Evolutionary conservation across 2,329 filamentous ascomycete genomes (phyloP).

Genomic region (Cucurbitaria berberidis): DNA sequence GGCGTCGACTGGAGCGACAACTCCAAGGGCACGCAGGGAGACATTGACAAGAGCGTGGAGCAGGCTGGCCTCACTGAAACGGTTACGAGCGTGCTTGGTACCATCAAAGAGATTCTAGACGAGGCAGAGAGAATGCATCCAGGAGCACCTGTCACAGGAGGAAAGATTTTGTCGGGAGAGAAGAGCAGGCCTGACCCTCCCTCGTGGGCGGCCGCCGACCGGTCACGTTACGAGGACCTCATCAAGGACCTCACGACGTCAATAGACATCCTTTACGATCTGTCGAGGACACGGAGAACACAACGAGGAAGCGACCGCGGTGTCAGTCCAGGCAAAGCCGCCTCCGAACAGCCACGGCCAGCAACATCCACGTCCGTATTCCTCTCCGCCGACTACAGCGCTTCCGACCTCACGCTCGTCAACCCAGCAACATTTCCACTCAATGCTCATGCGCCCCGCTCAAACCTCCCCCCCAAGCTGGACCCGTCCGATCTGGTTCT

Average conservation of each 20-base stretch:
- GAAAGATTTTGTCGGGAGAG: slow-evolving; percentile 42
- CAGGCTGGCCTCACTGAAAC: slow-evolving; percentile 75
- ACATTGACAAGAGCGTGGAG: slow-evolving; percentile 74
- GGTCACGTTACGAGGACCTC: slow-evolving; percentile 78
- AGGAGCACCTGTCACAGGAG: slow-evolving; percentile 44
- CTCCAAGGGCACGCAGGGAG: slow-evolving; percentile 61
- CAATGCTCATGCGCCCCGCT: slow-evolving; percentile 25
- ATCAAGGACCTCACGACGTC: slow-evolving; percentile 76
- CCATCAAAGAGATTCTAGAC: slow-evolving; percentile 79
- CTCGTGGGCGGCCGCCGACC: slow-evolving; percentile 63
- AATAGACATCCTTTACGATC: slow-evolving; percentile 79
- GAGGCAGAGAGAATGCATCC: slow-evolving; percentile 77
- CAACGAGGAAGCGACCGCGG: slow-evolving; percentile 26
- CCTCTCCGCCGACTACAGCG: slow-evolving; percentile 45
- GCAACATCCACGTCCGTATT: slow-evolving; percentile 31
- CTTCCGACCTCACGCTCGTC: slow-evolving; percentile 53
- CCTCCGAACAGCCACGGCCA: slow-evolving; percentile 22
- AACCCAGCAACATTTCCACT: slow-evolving; percentile 47
- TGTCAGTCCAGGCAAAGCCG: slow-evolving; percentile 27
- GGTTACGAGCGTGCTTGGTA: slow-evolving; percentile 78
- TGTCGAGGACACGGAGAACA: slow-evolving; percentile 70
- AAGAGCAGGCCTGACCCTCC: slow-evolving; percentile 45
- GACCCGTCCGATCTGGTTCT: slow-evolving; percentile 52
- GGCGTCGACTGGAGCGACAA: slow-evolving; percentile 82
- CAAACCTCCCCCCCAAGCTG: slow-evolving; percentile 52